Conservation (phyloP, 1,284 basidiomycete species). For the Anthracocystis panici-leucophaei region DNA sequence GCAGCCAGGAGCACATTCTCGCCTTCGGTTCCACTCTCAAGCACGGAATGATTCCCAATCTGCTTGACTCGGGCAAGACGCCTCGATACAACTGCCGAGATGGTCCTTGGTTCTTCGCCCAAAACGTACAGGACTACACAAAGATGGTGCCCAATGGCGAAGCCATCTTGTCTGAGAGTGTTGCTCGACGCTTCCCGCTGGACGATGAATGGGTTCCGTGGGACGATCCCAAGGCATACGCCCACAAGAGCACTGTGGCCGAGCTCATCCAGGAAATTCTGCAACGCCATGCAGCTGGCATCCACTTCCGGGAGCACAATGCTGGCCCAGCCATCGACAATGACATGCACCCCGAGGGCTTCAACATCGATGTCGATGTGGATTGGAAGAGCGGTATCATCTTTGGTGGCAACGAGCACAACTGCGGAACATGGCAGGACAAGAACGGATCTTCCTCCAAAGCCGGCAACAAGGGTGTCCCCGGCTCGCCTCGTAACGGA, state of each 20-base stretch:
- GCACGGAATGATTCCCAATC: slow-evolving; percentile 64
- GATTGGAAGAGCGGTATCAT: slow-evolving; percentile 95
- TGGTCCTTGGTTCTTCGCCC: slow-evolving; percentile 97
- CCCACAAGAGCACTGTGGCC: slow-evolving; percentile 76
- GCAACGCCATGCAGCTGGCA: slow-evolving; percentile 91
- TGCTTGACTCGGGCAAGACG: slow-evolving; percentile 60
- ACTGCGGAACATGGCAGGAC: slow-evolving; percentile 68
- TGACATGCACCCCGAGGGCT: slow-evolving; percentile 93
- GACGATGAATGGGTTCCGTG: slow-evolving; percentile 94
- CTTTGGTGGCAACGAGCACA: slow-evolving; percentile 80
- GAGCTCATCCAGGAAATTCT: slow-evolving; percentile 96
- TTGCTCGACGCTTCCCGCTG: slow-evolving; percentile 90
- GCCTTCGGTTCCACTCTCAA: slow-evolving; percentile 63
- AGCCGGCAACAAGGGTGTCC: slow-evolving; percentile 92
- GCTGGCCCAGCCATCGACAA: slow-evolving; percentile 93
- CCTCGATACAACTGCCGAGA: slow-evolving; percentile 85
- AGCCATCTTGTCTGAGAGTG: slow-evolving; percentile 81
- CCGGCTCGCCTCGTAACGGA: slow-evolving; percentile 94
- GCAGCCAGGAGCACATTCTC: slow-evolving; percentile 61
- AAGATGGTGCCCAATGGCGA: slow-evolving; percentile 85
- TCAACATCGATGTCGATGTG: slow-evolving; percentile 91
- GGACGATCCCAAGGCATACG: slow-evolving; percentile 81
- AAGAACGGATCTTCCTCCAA: slow-evolving; percentile 70
- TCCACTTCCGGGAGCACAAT: slow-evolving; percentile 94
- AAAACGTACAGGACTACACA: slow-evolving; percentile 96